Base-by-base conservation (phyloP, 192 early-diverging fungal genomes). In the Linnemannia exigua region DNA sequence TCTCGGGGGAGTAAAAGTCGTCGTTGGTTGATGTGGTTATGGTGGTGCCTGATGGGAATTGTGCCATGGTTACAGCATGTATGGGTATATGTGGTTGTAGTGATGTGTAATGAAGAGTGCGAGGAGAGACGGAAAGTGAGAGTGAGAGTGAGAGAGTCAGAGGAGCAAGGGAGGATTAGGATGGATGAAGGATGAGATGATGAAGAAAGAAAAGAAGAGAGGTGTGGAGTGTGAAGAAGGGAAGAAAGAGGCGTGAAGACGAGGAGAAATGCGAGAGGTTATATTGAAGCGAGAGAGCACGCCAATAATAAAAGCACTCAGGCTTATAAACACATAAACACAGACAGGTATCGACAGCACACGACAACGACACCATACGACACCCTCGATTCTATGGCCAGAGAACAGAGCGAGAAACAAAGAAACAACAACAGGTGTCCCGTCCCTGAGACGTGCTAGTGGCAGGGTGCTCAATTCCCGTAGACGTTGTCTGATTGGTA, bases 61-160 rank as follows among this genome's bases (percentile, higher is more conserved):
- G 73, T 50, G 50, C 61, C 67, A 31, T 75, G 54, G 71, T 63
- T 67, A 68, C 50, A 50, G 50, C 44, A 50, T 15, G 38, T 71
- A 35, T 8, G 71, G 72, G 28, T 52, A 61, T 51, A 75, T 69
- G 48, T 35, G 25, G n/a, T n/a, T 25, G 15, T 11, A 28, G 35
- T 33, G 67, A 48, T 25, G 69, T 31, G 5, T 37, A 36, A 25
- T 3, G 20, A 36, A 14, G 17, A 6, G 47, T n/a, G 66, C 7
- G 33, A 41, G 16, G 38, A 22, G 28, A 48, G 61, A n/a, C 15
- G 6, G 66, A 22, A 22, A 35, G 25, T 14, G 25, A 15, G 0
- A 11, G n/a, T 9, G 9, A 52, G 36, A 25, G 37, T 25, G 54
- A 66, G 58, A 1, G 7, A 22, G n/a, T 63, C 31, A 22, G 31